phyloP scores from a whole-genome alignment of 106 monocot species.

The Phalaenopsis equestris region DNA sequence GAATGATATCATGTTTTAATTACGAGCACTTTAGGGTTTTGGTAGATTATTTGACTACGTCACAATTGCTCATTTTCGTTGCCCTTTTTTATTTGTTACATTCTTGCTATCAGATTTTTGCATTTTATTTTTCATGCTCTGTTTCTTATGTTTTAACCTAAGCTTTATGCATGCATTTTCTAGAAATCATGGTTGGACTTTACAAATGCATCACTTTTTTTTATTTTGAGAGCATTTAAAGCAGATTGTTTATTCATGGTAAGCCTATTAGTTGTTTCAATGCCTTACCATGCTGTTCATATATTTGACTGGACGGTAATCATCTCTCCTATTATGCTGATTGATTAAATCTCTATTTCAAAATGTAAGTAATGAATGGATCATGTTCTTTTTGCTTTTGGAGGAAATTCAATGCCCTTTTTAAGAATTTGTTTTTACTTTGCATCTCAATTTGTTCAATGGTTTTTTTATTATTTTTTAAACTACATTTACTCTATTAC shows the following conservation, averaged over 20 bases:
- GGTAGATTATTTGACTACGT: background rate
- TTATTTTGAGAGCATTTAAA: background rate
- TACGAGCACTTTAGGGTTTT: background rate
- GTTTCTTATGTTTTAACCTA: background rate
- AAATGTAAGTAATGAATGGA: background rate
- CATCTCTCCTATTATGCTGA: background rate
- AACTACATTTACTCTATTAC: background rate
- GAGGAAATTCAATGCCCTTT: background rate
- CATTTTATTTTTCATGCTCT: background rate
- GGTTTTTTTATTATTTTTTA: background rate
- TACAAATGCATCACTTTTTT: background rate
- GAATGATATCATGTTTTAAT: background rate
- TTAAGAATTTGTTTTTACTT: background rate
- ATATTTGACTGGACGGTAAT: background rate
- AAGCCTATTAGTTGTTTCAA: background rate
- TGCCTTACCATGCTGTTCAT: background rate
- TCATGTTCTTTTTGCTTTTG: background rate
- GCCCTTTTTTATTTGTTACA: background rate
- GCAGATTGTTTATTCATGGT: background rate
- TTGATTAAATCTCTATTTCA: background rate
- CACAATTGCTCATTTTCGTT: background rate
- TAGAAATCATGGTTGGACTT: background rate
- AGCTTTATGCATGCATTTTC: background rate
- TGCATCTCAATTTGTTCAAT: background rate
- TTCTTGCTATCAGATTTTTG: background rate